Evolutionary conservation across 2,329 filamentous ascomycete species (phyloP).

Genomic region (Claviceps sp.): DNA sequence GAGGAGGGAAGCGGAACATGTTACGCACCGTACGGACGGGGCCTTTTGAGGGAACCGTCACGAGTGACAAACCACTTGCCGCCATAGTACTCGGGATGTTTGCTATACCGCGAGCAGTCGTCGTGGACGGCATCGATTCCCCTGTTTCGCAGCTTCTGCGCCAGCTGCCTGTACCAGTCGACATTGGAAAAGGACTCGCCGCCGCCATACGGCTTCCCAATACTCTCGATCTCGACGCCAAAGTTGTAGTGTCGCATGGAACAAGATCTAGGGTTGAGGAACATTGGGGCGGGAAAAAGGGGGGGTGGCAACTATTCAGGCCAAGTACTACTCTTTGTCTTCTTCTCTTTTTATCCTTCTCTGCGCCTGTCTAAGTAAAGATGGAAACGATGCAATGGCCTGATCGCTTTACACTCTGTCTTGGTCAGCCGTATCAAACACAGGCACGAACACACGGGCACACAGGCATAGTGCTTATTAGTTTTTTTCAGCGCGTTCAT

Average conservation of each 20-base stretch:
- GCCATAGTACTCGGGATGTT: constrained; percentile 28
- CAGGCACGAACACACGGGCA: neutral
- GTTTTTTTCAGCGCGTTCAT: neutral
- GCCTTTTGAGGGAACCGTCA: constrained; percentile 25
- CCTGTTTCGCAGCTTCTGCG: constrained; percentile 24
- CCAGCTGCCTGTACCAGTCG: constrained; percentile 27
- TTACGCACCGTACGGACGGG: constrained; percentile 20
- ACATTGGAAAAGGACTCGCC: constrained; percentile 23
- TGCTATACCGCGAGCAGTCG: constrained; percentile 25
- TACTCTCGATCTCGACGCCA: constrained; percentile 25
- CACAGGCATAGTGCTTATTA: neutral
- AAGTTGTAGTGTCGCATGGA: constrained; percentile 24
- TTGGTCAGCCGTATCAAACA: neutral
- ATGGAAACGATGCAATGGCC: neutral
- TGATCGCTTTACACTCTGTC: neutral
- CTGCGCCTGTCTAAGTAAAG: neutral
- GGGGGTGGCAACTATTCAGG: neutral
- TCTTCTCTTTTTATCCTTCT: neutral
- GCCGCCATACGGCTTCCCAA: constrained; percentile 24
- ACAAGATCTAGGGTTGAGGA: neutral
- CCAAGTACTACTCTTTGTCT: no score
- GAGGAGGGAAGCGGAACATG: neutral
- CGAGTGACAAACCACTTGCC: constrained; percentile 29
- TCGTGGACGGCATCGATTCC: constrained; percentile 24
- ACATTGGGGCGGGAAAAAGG: neutral